Evolutionary conservation across 1,284 basidiomycete genomes (phyloP), one percentile per base, ranked within the genome.

Genomic region (Rhodotorula sp.): DNA sequence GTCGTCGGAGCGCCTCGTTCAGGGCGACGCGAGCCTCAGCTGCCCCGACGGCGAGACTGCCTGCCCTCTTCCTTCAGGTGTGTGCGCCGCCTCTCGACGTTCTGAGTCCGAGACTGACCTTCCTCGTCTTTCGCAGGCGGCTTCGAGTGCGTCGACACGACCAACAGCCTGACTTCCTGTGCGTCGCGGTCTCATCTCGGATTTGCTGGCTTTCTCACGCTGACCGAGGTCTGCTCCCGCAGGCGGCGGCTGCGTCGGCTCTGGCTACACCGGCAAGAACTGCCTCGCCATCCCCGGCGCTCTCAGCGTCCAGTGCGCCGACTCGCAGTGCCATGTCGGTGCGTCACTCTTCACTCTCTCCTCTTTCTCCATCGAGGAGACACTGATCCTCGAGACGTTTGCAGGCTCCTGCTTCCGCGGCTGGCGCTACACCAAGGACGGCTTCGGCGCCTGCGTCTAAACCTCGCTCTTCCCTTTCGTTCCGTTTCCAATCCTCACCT

Each of bases 241-340:
- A 44, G 39, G 39, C 55, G 71, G 71, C 11, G 68, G 71, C 17
- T 72, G 68, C 59, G 57, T 63, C 44, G 68, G 62, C 10, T 36
- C 52, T 7, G 62, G 62, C 48, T 17, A 48, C 52, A 4, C 59
- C 17, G 71, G 71, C 17, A 47, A 44, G 46, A 60, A 72, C 71
- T 72, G 71, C 65, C 65, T 72, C 22, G 59, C 61, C n/a, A 72
- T 72, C 44, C 64, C 64, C 1, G 71, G 71, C 30, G 71, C 71
- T 4, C 68, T 72, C 46, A 44, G 47, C 51, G 68, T 72, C 36
- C 48, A 64, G 36, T 72, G 71, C 65, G 5, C n/a, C 10, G 51
- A 64, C 46, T 54, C 52, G 24, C 29, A 55, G 51, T 72, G 71
- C 56, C 59, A 55, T 19, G 67, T 70, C 51, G 64, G 62, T 64